These are phyloP conservation scores for Annulohypoxylon maeteangense DNA, from an alignment of 495 filamentous ascomycete genomes.

Conservation along the genomic window DNA sequence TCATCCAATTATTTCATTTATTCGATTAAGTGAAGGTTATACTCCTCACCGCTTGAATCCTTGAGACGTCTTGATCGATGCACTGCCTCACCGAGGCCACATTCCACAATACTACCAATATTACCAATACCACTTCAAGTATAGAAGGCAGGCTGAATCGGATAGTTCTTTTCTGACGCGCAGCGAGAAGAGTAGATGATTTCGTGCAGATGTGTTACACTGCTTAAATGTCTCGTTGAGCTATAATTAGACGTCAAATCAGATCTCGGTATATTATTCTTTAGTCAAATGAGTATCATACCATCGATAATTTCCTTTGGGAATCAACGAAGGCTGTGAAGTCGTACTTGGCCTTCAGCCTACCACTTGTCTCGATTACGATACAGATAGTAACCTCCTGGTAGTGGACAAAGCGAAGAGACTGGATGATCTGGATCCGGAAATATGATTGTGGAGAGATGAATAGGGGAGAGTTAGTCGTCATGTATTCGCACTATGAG, in stretches of 20 bases:
- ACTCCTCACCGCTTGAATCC: constrained; percentile 34
- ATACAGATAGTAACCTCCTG: not conserved
- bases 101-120: constrained; percentile 18
- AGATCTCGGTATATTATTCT: constrained; percentile 12
- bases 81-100: constrained; percentile 28
- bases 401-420: not conserved
- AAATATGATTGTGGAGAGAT: not conserved
- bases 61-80: constrained; percentile 22
- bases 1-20: constrained; percentile 8
- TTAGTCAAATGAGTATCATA: constrained; percentile 23
- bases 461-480: constrained; percentile 13
- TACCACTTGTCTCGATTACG: not conserved
- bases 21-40: constrained; percentile 19
- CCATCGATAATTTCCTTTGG: constrained; percentile 31
- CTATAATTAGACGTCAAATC: constrained; percentile 42
- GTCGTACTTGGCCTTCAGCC: constrained; percentile 20
- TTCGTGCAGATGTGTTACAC: constrained; percentile 40
- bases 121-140: constrained; percentile 26
- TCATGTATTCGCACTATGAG: constrained; percentile 15
- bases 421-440: not conserved
- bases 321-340: constrained; percentile 32
- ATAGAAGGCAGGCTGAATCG: constrained; percentile 14
- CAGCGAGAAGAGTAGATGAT: constrained; percentile 21
- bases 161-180: not conserved
- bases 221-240: constrained; percentile 32